Conservation (phyloP, 169 alveolate species). For the Hepatocystis sp. region DNA sequence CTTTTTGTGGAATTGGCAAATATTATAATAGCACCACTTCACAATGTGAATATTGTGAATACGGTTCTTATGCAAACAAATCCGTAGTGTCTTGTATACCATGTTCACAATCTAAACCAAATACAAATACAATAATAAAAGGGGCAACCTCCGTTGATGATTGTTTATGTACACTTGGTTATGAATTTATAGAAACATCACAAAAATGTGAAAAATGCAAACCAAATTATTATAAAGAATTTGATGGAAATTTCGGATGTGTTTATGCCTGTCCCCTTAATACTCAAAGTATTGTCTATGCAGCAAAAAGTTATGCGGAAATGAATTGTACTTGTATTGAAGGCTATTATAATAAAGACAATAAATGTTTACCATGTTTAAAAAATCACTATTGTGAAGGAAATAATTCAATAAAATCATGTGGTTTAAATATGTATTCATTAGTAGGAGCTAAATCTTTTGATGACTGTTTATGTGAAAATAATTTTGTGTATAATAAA, state of each 20-base stretch:
- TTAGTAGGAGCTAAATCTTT: conserved; percentile 28
- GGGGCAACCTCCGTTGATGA: conserved; percentile 75
- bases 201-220: conserved; percentile 80
- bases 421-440: conserved; percentile 29
- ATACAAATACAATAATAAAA: conserved; percentile 77
- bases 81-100: conserved; percentile 23
- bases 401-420: conserved; percentile 9
- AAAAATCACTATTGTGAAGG: conserved; percentile 76
- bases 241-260: conserved; percentile 77
- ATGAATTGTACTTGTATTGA: conserved; percentile 77
- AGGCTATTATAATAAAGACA: conserved; percentile 77
- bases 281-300: conserved; percentile 28
- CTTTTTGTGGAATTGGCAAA: conserved; percentile 58
- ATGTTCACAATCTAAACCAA: conserved; percentile 63
- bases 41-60: conserved; percentile 56
- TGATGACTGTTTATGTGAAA: conserved; percentile 39
- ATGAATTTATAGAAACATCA: conserved; percentile 61
- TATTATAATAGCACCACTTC: conserved; percentile 19
- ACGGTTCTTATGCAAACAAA: conserved; percentile 14
- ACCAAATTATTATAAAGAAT: conserved; percentile 75
- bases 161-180: conserved; percentile 82
- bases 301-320: conserved; percentile 72
- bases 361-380: conserved; percentile 77
- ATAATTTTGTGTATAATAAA: conserved; percentile 37
- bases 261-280: conserved; percentile 71